Percentiles rank a stretch among this genome's conserved stretches.
These are phyloP conservation scores for Boletellus emodensis DNA, from an alignment of 768 basidiomycete genomes.

Conservation along the genomic window DNA sequence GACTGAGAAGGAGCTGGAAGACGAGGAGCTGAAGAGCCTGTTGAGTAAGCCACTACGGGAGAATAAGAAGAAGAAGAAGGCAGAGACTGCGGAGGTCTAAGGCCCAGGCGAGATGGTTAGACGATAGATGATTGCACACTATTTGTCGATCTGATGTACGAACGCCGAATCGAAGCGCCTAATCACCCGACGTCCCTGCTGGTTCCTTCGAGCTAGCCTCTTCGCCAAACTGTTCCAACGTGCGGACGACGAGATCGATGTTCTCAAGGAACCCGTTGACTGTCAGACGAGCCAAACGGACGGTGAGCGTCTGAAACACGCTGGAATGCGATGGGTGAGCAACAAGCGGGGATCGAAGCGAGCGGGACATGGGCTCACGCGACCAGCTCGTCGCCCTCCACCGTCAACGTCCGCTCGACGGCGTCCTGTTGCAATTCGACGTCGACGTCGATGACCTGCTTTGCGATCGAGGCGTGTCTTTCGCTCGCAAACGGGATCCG, in stretches of 20 bases:
- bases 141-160: conserved; percentile 19
- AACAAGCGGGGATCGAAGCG: not conserved
- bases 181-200: not conserved
- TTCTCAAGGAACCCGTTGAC: conserved; percentile 89
- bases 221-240: conserved; percentile 75
- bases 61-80: conserved; percentile 89
- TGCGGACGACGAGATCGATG: conserved; percentile 79
- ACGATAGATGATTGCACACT: conserved; percentile 15
- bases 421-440: conserved; percentile 76
- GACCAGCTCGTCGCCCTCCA: conserved; percentile 65
- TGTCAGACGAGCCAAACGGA: conserved; percentile 80
- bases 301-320: conserved; percentile 71
- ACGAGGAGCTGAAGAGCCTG: conserved; percentile 78
- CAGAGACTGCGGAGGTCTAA: conserved; percentile 44
- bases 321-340: conserved; percentile 33
- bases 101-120: conserved; percentile 18
- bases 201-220: conserved; percentile 41
- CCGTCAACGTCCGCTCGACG: conserved; percentile 66
- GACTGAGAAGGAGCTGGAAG: conserved; percentile 84
- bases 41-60: conserved; percentile 79
- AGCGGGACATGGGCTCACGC: conserved; percentile 52
- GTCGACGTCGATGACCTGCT: conserved; percentile 84
- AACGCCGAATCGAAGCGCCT: conserved; percentile 11
- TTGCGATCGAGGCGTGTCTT: conserved; percentile 77
- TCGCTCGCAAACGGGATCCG: conserved; percentile 73